Evolutionary conservation across 2,329 filamentous ascomycete species (phyloP), one percentile per base, ranked within the genome.

Genomic region (Microdochium bolleyi): DNA sequence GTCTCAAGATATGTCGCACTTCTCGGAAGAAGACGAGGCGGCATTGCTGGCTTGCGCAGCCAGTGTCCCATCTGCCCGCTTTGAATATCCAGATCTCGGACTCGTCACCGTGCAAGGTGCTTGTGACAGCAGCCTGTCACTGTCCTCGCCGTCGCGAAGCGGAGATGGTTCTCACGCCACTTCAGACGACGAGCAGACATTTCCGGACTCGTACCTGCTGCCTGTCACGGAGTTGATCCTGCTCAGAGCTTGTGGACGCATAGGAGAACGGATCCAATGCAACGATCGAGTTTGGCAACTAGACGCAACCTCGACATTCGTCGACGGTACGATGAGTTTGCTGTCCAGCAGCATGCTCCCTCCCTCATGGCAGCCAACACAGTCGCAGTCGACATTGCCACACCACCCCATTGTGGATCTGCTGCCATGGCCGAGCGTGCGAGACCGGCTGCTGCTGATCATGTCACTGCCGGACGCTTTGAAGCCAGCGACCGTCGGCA

Each of bases 401-500:
- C 80, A 84, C 56, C 80, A 83, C 57, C 79, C 81, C 1, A 54
- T 82, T 13, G 62, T 84, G 11, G 80, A 84, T 60, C 64, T 83
- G 25, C 63, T 84, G 1, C 80, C 80, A 1, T 84, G 80, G 81
- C 78, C 80, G 1, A 66, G 61, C 19, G 74, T 77, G 34, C 70
- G 80, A 8, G 75, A 81, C 55, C 74, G 74, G 53, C 64, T 79
- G 37, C 78, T 84, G 56, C 69, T 70, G 55, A 66, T 82, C 30
- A 68, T 83, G 51, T 67, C 67, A 16, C 64, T 83, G 27, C 79
- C 78, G 0, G 70, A 72, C 2, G 63, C 71, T 30, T 57, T 72
- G 37, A 73, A 78, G 27, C 80, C 80, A 13, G 64, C 72, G 2
- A 63, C 66, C 9, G 77, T 77, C 1, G 68, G 70, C 21, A 19